Conservation (phyloP, 768 basidiomycete species). For the Dictyophora rubrovolvata region DNA sequence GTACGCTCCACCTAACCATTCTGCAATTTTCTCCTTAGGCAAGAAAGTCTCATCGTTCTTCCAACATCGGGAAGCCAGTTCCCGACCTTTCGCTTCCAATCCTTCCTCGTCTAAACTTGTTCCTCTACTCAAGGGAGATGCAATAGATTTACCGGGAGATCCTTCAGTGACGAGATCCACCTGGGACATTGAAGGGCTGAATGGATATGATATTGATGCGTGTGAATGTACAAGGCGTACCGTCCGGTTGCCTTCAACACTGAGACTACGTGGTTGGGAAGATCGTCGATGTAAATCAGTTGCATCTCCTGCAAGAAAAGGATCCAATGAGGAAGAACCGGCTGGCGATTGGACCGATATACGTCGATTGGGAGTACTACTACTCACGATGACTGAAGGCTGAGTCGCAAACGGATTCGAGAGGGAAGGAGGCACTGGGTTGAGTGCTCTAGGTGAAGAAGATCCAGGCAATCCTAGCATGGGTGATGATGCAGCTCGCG, state of each 20-base stretch:
- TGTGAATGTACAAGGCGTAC: constrained; percentile 13
- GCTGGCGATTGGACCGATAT: background rate
- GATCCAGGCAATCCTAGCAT: background rate
- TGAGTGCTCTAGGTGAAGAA: background rate
- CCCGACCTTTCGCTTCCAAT: constrained; percentile 54
- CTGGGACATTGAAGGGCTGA: constrained; percentile 28
- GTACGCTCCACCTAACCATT: constrained; percentile 90
- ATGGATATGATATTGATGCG: background rate
- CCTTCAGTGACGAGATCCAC: constrained; percentile 46
- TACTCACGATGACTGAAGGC: background rate
- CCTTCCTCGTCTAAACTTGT: constrained; percentile 40
- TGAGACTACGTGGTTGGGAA: background rate
- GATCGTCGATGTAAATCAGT: background rate
- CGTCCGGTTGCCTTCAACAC: constrained; percentile 12
- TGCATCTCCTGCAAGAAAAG: background rate
- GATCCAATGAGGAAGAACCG: background rate
- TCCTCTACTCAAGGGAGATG: constrained; percentile 24
- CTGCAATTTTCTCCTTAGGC: constrained; percentile 85
- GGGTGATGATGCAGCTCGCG: background rate
- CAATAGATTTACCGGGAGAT: constrained; percentile 31
- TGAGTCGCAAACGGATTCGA: background rate
- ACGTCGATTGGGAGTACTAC: constrained; percentile 1
- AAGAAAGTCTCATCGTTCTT: constrained; percentile 79
- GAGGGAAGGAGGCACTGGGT: background rate
- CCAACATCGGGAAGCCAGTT: constrained; percentile 71